Evolutionary conservation across 2,329 filamentous ascomycete species (phyloP), one percentile per base, ranked within the genome.

Genomic region (Tolypocladium guangdongense): DNA sequence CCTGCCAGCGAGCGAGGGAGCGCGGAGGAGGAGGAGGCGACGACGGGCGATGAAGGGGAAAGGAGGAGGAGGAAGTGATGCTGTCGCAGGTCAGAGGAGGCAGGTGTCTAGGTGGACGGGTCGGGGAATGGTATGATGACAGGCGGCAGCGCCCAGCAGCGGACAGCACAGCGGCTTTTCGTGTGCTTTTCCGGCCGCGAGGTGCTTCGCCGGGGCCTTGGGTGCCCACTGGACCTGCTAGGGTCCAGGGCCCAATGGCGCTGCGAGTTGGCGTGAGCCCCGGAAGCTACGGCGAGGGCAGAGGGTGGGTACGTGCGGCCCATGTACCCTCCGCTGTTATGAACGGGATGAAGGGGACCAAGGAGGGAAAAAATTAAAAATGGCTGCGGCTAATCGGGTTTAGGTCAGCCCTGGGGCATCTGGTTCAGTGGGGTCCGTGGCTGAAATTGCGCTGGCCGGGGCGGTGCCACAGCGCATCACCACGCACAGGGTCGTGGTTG

Each of bases 11-110:
- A 24, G 39, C 24, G 32, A 43, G 20, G 32, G 32, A 20, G 22
- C 36, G n/a, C 37, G 33, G 35, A 41, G 27, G 38, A 18, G 38
- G 50, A 43, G 14, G 39, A 20, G 50, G 38, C 20, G 39, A 27
- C 32, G 39, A 36, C 16, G 39, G 30, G 4, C 22, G n/a, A 36
- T 8, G 39, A 47, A 36, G 43, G 39, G 30, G 41, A 32, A 47
- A 32, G 43, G 36, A 20, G n/a, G 45, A 52, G 22, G 47, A 47
- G 35, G 20, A 49, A 58, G 53, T 50, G 52, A 58, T 57, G 60
- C 41, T 56, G 57, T 60, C 54, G 45, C 52, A 47, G 43, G 18
- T 33, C 43, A 57, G 56, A 52, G 59, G 39, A 56, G 53, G 57
- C 22, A 24, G 38, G 24, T 30, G 39, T 43, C 39, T 43, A 7